Percentiles rank a stretch among this genome's conserved stretches.
Conservation (phyloP, 2,329 filamentous ascomycete species). For the Colletotrichum sp. region DNA sequence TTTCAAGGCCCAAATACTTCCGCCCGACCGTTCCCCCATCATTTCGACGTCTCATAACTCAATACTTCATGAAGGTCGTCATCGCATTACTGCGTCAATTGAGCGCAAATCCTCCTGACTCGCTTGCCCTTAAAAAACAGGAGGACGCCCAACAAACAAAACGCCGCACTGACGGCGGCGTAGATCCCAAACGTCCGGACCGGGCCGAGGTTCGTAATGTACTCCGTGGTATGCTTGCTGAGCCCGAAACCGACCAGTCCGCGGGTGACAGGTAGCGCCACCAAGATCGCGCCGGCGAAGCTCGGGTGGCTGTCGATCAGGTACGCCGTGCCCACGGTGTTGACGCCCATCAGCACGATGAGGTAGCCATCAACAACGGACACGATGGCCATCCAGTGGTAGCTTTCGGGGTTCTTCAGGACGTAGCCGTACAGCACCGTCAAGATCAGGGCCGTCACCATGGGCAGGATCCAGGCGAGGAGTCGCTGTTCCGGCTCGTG, state of each 20-base stretch:
- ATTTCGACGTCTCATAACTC: background rate
- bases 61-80: background rate
- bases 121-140: conserved; percentile 9
- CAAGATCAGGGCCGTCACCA: conserved; percentile 5
- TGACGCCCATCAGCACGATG: conserved; percentile 9
- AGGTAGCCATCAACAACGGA: conserved; percentile 7
- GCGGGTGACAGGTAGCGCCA: conserved; percentile 10
- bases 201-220: conserved; percentile 22
- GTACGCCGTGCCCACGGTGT: conserved; percentile 10
- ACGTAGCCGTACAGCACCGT: conserved; percentile 16
- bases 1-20: background rate
- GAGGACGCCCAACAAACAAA: conserved; percentile 1
- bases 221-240: conserved; percentile 15
- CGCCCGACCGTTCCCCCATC: background rate
- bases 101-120: background rate
- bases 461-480: conserved; percentile 11
- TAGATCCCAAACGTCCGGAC: conserved; percentile 16
- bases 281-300: conserved; percentile 7
- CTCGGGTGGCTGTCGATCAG: conserved; percentile 14
- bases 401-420: background rate
- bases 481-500: conserved; percentile 46
- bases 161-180: conserved; percentile 3
- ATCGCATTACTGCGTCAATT: background rate
- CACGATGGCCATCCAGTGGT: conserved; percentile 18
- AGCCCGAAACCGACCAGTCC: conserved; percentile 11